phyloP scores from a whole-genome alignment of 2,329 filamentous ascomycete species.

The Fusarium nurragi region DNA sequence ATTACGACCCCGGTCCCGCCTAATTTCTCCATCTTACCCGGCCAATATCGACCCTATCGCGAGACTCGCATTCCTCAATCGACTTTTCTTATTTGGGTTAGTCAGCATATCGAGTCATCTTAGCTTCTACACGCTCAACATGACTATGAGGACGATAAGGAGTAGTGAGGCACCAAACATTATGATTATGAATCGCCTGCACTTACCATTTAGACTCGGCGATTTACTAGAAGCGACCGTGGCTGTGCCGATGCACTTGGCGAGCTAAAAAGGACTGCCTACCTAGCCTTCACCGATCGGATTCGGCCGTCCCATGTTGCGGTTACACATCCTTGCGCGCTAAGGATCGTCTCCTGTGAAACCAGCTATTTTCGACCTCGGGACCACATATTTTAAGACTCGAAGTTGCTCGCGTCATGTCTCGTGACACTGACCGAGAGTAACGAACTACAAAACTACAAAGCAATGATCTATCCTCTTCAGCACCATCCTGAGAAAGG shows the following conservation, averaged over 20 bases:
- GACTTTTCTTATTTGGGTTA: constrained; percentile 31
- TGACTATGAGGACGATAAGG: constrained; percentile 10
- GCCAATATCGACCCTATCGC: constrained; percentile 22
- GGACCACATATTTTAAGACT: neutral
- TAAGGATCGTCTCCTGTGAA: neutral
- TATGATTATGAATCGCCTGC: neutral
- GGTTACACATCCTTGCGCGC: constrained; percentile 7
- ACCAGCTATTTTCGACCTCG: neutral
- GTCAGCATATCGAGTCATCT: constrained; percentile 17
- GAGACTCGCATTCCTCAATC: constrained; percentile 23
- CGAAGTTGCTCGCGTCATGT: constrained; percentile 5
- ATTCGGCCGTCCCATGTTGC: constrained; percentile 2
- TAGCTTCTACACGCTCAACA: constrained; percentile 28
- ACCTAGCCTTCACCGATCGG: neutral
- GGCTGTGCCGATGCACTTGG: neutral
- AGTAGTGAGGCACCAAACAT: constrained; percentile 1
- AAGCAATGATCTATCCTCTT: neutral
- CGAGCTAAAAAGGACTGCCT: neutral
- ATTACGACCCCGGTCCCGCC: constrained; percentile 16
- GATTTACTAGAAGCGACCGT: neutral
- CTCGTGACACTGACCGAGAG: constrained; percentile 4
- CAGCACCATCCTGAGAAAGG: neutral
- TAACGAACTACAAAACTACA: neutral
- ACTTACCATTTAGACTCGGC: constrained; percentile 9
- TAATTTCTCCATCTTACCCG: constrained; percentile 24